phyloP scores from a whole-genome alignment of 176 grass and related monocot species.

The Bromus sterilis region DNA sequence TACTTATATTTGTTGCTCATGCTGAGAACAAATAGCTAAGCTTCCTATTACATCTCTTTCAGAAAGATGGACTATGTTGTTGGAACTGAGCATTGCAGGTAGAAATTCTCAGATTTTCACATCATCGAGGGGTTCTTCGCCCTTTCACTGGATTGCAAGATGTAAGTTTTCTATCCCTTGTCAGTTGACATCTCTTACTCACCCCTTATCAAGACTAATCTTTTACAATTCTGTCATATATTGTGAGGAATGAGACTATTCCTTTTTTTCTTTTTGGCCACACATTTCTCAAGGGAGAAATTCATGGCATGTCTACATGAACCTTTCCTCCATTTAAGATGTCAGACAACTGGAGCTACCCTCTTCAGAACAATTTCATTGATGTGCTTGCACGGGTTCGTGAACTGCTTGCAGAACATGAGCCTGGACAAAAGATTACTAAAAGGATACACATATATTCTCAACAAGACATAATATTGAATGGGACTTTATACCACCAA shows the following conservation, averaged over 20 bases:
- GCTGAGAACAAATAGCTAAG: neutral
- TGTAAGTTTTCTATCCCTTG: constrained; percentile 32
- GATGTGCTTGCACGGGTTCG: constrained; percentile 51
- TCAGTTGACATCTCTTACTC: neutral
- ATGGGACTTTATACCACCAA: no score
- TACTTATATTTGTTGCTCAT: neutral
- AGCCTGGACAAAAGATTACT: no score
- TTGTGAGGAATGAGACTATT: neutral
- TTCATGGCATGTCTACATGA: neutral
- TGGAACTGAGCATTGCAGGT: constrained; percentile 62
- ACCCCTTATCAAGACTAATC: neutral
- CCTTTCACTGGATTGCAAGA: constrained; percentile 85
- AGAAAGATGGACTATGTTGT: constrained; percentile 90
- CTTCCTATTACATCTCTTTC: constrained; percentile 6
- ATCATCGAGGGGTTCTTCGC: constrained; percentile 50
- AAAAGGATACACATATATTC: no score
- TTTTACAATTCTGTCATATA: neutral
- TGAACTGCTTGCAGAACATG: constrained; percentile 50
- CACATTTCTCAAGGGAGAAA: neutral
- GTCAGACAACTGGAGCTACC: constrained; percentile 83
- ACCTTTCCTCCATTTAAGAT: constrained; percentile 37
- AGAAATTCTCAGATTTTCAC: constrained; percentile 87
- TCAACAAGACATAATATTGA: no score
- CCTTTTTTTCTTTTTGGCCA: neutral
- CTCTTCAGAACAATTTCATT: constrained; percentile 60